phyloP scores from a whole-genome alignment of 352 stramenopile species.

The Phytophthora tubulina region DNA sequence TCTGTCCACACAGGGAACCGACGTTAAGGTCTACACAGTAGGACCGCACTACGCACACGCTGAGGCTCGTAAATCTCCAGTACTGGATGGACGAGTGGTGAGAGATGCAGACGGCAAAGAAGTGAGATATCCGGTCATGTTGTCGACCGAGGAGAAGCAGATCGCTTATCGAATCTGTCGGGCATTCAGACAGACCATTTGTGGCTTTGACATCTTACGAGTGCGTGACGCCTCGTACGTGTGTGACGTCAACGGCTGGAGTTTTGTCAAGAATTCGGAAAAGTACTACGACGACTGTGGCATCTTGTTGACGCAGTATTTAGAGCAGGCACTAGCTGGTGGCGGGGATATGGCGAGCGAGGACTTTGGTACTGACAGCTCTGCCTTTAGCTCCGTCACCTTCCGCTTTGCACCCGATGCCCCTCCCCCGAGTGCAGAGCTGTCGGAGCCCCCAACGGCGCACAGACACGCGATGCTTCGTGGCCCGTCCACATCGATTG shows the following conservation, averaged over 20 bases:
- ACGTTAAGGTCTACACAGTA: slow-evolving; percentile 99
- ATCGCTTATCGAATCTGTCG: slow-evolving; percentile 94
- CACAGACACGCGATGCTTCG: slow-evolving; percentile 42
- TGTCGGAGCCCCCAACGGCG: slow-evolving; percentile 65
- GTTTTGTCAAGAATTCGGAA: slow-evolving; percentile 99
- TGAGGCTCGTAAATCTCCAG: slow-evolving; percentile 98
- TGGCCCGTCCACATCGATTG: slow-evolving; percentile 40
- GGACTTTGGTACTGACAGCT: slow-evolving; percentile 61
- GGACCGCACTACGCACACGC: slow-evolving; percentile 99
- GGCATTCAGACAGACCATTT: slow-evolving; percentile 94
- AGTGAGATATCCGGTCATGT: slow-evolving; percentile 98
- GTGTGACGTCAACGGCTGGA: slow-evolving; percentile 99
- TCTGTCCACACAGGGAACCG: slow-evolving; percentile 98
- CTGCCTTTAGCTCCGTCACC: slow-evolving; percentile 69
- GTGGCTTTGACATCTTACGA: slow-evolving; percentile 99
- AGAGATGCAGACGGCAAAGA: slow-evolving; percentile 98
- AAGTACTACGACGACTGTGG: slow-evolving; percentile 99
- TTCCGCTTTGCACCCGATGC: slow-evolving; percentile 67
- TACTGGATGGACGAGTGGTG: slow-evolving; percentile 98
- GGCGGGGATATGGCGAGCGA: slow-evolving; percentile 40
- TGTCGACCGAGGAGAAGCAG: slow-evolving; percentile 98
- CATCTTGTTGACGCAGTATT: slow-evolving; percentile 91
- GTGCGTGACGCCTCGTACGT: slow-evolving; percentile 95
- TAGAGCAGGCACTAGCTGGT: slow-evolving; percentile 68
- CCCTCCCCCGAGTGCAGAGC: slow-evolving; percentile 51